Evolutionary conservation across 805 yeast genomes (phyloP).

Genomic region (Ascoidea tarda): DNA sequence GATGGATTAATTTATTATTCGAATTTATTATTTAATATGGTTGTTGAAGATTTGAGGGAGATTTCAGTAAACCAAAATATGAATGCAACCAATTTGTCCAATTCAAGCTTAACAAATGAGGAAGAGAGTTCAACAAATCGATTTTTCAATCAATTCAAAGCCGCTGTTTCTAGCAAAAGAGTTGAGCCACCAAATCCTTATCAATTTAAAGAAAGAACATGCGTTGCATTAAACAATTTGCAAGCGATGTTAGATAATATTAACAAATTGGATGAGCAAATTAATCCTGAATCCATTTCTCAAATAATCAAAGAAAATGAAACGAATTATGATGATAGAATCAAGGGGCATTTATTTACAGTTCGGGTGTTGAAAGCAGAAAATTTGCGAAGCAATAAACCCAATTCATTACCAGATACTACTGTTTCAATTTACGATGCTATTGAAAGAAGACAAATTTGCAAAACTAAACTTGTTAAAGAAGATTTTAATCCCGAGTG

Average conservation of each 20-base stretch:
- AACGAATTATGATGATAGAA: conserved; percentile 18
- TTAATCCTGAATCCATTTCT: conserved; percentile 47
- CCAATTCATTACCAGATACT: conserved; percentile 36
- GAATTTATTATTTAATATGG: conserved; percentile 19
- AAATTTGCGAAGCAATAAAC: conserved; percentile 32
- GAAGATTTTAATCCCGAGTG: conserved; percentile 61
- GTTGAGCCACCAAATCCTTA: conserved; percentile 34
- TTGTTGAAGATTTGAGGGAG: conserved; percentile 26
- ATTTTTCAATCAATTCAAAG: conserved; percentile 39
- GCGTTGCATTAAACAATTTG: conserved; percentile 66
- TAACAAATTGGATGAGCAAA: conserved; percentile 34
- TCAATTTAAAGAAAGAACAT: conserved; percentile 44
- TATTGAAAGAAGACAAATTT: conserved; percentile 36
- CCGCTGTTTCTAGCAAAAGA: conserved; percentile 28
- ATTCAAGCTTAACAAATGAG: conserved; percentile 10
- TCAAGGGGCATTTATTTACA: conserved; percentile 39
- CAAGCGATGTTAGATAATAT: conserved; percentile 34
- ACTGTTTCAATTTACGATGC: conserved; percentile 53
- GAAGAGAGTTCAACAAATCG: conserved; percentile 20
- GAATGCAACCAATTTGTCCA: conserved; percentile 10
- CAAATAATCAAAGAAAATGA: conserved; percentile 17
- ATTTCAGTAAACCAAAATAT: conserved; percentile 4
- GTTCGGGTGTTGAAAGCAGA: conserved; percentile 52
- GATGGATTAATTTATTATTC: conserved; percentile 43
- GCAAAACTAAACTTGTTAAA: conserved; percentile 52